Base-by-base conservation (phyloP, 495 filamentous ascomycete genomes). In the Penicillium cataractarum region DNA sequence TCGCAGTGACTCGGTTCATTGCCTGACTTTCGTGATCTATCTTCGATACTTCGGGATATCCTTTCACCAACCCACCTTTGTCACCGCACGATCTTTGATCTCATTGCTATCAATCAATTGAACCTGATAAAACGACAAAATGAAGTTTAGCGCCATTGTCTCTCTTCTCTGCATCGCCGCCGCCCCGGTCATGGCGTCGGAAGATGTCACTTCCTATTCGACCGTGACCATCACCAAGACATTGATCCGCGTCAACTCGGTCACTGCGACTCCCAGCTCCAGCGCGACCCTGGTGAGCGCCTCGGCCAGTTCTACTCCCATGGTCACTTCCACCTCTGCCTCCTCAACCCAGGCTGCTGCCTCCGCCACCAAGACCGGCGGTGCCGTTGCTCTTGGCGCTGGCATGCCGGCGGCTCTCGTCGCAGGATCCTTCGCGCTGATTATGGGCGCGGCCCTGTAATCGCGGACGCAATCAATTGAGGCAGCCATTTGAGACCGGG, bases 381-480 rank as follows among this genome's bases (percentile, higher is more conserved):
- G 63, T 4, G 69, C 70, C 4, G 56, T 61, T 37, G 59, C 61
- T 57, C 49, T 74, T 31, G 62, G 63, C 49, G 72, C 67, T 55
- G 66, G 66, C 63, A 64, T 80, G 61, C 70, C 74, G 4, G 66
- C 72, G 37, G 78, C 72, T 32, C 55, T 80, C 9, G 68, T 73
- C 21, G 75, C 75, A 1, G 76, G 78, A 39, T 79, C 74, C 27
- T 58, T 80, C 22, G 76, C 77, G 51, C 65, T 80, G 61, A 61
- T 76, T 63, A 48, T 80, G 71, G 78, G 74, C 57, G 64, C 57
- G 46, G 62, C 66, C 56, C 63, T 78, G 40, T 80, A 66, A 73
- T 68, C 59, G 58, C 60, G 39, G 26, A 37, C 55, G 44, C 58
- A 37, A 51, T 35, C 39, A 19, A 39, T 35, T 31, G 42, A 62